phyloP scores from a whole-genome alignment of 2,329 filamentous ascomycete species.

The Kalmusia sp. region DNA sequence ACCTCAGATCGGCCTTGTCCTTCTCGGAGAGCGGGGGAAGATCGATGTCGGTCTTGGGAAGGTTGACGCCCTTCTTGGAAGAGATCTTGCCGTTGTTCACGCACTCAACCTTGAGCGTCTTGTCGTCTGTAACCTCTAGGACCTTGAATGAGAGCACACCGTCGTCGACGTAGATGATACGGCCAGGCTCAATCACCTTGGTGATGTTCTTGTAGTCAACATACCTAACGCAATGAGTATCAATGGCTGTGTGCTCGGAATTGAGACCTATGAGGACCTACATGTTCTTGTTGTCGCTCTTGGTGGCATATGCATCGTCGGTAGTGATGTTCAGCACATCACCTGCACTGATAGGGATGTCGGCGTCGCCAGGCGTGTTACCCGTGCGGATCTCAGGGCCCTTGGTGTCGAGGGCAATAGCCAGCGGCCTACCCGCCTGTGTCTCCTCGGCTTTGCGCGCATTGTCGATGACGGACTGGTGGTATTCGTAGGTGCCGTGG shows the following conservation, averaged over 20 bases:
- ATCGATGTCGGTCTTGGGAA: slow-evolving; percentile 98
- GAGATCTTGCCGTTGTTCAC: slow-evolving; percentile 99
- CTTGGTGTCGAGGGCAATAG: slow-evolving; percentile 90
- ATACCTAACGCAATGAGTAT: slow-evolving; percentile 66
- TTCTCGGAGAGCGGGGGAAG: slow-evolving; percentile 97
- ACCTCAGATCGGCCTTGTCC: slow-evolving; percentile 91
- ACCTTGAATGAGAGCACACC: slow-evolving; percentile 98
- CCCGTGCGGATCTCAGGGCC: slow-evolving; percentile 88
- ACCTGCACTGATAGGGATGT: slow-evolving; percentile 83
- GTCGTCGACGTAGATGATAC: slow-evolving; percentile 97
- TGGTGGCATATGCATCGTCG: slow-evolving; percentile 86
- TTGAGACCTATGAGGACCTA: slow-evolving; percentile 55
- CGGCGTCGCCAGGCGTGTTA: slow-evolving; percentile 73
- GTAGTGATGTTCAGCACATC: slow-evolving; percentile 94
- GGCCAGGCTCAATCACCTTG: slow-evolving; percentile 90
- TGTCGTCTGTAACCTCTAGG: slow-evolving; percentile 81
- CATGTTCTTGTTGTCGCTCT: slow-evolving; percentile 92
- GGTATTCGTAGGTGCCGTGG: slow-evolving; percentile 92
- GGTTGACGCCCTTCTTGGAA: slow-evolving; percentile 98
- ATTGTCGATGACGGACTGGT: slow-evolving; percentile 98
- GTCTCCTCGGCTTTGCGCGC: slow-evolving; percentile 82
- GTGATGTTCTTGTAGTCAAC: slow-evolving; percentile 99
- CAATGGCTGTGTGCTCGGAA: neutral
- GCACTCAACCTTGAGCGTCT: slow-evolving; percentile 85
- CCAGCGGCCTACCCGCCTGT: slow-evolving; percentile 83